phyloP scores from a whole-genome alignment of 371 early-diverging fungal genomes.

The Rhizopus sp. region DNA sequence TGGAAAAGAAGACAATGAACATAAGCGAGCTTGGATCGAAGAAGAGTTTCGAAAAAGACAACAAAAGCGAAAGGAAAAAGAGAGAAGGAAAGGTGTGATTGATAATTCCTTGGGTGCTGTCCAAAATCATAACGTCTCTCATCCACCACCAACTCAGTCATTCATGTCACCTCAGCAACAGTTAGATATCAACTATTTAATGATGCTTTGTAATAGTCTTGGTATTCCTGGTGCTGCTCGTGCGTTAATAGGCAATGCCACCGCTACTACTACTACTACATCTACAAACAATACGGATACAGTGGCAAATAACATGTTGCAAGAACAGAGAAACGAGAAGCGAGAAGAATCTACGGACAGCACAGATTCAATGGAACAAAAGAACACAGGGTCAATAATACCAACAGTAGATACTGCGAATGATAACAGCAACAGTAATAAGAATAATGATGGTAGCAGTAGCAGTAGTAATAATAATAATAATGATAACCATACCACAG shows the following conservation, averaged over 20 bases:
- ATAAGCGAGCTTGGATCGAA: slow-evolving; percentile 62
- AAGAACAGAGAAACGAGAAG: slow-evolving; percentile 29
- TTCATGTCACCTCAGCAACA: slow-evolving; percentile 14
- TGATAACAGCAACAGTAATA: slow-evolving; percentile 15
- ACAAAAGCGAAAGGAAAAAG: slow-evolving; percentile 61
- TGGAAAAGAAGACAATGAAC: slow-evolving; percentile 53
- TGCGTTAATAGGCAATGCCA: slow-evolving; percentile 12
- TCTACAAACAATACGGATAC: slow-evolving; percentile 1
- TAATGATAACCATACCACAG: not conserved
- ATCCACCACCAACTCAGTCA: slow-evolving; percentile 6
- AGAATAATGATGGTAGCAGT: slow-evolving; percentile 5
- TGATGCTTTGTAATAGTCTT: slow-evolving; percentile 49
- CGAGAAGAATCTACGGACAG: slow-evolving; percentile 1
- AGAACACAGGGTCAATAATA: slow-evolving; percentile 1
- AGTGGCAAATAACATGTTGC: slow-evolving; percentile 14
- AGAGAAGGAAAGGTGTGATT: slow-evolving; percentile 31
- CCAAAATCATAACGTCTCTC: not conserved
- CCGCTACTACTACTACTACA: slow-evolving; percentile 6
- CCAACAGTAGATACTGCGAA: not conserved
- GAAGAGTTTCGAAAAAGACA: slow-evolving; percentile 67
- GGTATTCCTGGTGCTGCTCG: slow-evolving; percentile 36
- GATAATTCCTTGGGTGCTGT: slow-evolving; percentile 24
- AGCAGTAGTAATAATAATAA: slow-evolving; percentile 7
- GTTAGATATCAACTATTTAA: slow-evolving; percentile 39
- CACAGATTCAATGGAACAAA: not conserved